Evolutionary conservation across 192 early-diverging fungal genomes (phyloP).

Genomic region (Coemansia pectinata): DNA sequence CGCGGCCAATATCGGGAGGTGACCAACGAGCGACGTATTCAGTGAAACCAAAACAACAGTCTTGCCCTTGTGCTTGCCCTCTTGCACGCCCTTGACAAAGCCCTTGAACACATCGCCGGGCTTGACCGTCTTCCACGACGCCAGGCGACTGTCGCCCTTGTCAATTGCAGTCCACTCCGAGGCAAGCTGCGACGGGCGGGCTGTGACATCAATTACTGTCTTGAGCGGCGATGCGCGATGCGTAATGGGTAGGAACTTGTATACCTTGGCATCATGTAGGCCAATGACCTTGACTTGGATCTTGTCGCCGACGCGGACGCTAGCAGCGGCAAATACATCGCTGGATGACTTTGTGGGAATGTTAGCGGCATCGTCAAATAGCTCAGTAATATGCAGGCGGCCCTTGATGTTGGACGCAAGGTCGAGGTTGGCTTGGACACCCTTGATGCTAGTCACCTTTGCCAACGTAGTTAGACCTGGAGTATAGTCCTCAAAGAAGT

Average conservation of each 20-base stretch:
- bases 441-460: conserved; percentile 53
- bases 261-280: conserved; percentile 60
- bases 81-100: conserved; percentile 50
- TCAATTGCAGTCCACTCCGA: conserved; percentile 12
- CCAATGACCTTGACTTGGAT: conserved; percentile 72
- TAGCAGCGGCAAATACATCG: conserved; percentile 37
- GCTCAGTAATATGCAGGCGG: conserved; percentile 74
- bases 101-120: conserved; percentile 45
- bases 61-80: conserved; percentile 5
- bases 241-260: conserved; percentile 67
- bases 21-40: conserved; percentile 20
- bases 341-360: conserved; percentile 22
- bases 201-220: conserved; percentile 63
- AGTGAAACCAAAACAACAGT: conserved; percentile 21
- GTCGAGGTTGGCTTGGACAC: conserved; percentile 60
- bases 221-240: conserved; percentile 53
- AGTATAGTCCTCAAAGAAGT: conserved; percentile 52
- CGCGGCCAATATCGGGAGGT: conserved; percentile 26
- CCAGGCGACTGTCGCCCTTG: conserved; percentile 12
- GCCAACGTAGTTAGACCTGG: conserved; percentile 52
- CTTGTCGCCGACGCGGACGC: conserved; percentile 30
- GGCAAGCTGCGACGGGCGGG: conserved; percentile 56
- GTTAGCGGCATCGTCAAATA: conserved; percentile 54
- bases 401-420: conserved; percentile 74
- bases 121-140: conserved; percentile 34